Evolutionary conservation across 345 rosid species (phyloP).

Genomic region (Schrenkiella parvula): DNA sequence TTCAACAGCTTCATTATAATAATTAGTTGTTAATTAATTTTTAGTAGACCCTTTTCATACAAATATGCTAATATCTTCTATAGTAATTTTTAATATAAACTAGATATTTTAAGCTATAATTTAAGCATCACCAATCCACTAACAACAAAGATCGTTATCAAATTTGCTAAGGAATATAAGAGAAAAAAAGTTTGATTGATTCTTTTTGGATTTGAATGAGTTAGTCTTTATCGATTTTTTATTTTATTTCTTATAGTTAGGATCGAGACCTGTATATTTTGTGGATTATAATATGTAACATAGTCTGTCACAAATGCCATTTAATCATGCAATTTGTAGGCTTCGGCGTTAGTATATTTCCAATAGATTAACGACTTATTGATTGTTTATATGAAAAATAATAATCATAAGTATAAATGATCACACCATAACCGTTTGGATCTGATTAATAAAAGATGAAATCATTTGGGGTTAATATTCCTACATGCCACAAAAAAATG

Average conservation of each 20-base stretch:
- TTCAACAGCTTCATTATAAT: conserved; percentile 27
- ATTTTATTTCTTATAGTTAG: neutral
- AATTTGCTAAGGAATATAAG: conserved; percentile 10
- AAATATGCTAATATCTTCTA: conserved; percentile 7
- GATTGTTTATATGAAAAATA: no score
- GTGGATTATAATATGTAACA: no score
- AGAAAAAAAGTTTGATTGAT: conserved; percentile 15
- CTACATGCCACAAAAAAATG: neutral
- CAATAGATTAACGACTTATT: no score
- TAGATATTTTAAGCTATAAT: neutral
- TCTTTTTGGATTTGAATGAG: conserved; percentile 16
- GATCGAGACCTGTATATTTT: no score
- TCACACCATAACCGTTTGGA: neutral
- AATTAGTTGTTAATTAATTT: conserved; percentile 3
- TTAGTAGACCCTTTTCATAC: neutral
- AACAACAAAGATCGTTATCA: conserved; percentile 1
- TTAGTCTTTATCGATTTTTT: neutral
- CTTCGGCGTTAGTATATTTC: no score
- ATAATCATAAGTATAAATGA: neutral
- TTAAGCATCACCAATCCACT: conserved; percentile 19
- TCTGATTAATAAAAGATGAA: neutral
- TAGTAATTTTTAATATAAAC: conserved; percentile 7
- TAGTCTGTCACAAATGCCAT: no score
- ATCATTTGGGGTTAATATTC: neutral
- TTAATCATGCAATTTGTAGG: no score